These are phyloP conservation scores for Parathielavia appendiculata DNA, from an alignment of 495 filamentous ascomycete species.

Conservation along the genomic window DNA sequence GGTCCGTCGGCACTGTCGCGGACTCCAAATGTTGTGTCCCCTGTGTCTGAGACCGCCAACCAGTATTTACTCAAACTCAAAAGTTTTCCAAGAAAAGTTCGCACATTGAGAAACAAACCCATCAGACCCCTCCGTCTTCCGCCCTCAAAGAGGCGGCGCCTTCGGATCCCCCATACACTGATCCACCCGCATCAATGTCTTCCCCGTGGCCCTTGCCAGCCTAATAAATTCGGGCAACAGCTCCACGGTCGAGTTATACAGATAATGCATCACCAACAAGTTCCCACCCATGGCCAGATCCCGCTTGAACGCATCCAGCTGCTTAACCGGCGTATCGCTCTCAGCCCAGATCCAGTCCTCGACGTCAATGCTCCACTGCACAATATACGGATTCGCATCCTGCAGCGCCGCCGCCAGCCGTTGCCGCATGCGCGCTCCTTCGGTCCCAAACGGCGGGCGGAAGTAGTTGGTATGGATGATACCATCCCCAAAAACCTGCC, in stretches of 20 bases:
- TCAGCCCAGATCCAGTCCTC: slow-evolving; percentile 75
- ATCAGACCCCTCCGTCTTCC: not conserved
- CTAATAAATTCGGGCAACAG: slow-evolving; percentile 66
- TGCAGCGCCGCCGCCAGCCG: slow-evolving; percentile 50
- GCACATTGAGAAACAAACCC: not conserved
- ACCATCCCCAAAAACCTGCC: slow-evolving; percentile 41
- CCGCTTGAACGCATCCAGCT: slow-evolving; percentile 67
- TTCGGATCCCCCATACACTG: slow-evolving; percentile 71
- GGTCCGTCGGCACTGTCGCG: not conserved
- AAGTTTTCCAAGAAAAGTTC: not conserved
- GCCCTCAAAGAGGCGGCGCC: slow-evolving; percentile 51
- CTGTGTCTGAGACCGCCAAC: not conserved
- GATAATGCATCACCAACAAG: slow-evolving; percentile 72
- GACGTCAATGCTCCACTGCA: slow-evolving; percentile 72
- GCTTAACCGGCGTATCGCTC: slow-evolving; percentile 60
- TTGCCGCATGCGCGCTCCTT: slow-evolving; percentile 66
- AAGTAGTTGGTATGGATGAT: slow-evolving; percentile 54
- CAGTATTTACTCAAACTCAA: not conserved
- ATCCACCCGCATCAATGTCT: slow-evolving; percentile 71
- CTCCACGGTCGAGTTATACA: slow-evolving; percentile 61
- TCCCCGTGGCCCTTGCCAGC: slow-evolving; percentile 60
- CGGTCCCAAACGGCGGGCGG: slow-evolving; percentile 70
- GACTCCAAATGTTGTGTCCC: not conserved
- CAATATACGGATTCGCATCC: slow-evolving; percentile 49
- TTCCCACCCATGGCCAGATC: slow-evolving; percentile 63